These are phyloP conservation scores for Phytopythium mirpurense DNA, from an alignment of 352 stramenopile genomes.

Conservation along the genomic window DNA sequence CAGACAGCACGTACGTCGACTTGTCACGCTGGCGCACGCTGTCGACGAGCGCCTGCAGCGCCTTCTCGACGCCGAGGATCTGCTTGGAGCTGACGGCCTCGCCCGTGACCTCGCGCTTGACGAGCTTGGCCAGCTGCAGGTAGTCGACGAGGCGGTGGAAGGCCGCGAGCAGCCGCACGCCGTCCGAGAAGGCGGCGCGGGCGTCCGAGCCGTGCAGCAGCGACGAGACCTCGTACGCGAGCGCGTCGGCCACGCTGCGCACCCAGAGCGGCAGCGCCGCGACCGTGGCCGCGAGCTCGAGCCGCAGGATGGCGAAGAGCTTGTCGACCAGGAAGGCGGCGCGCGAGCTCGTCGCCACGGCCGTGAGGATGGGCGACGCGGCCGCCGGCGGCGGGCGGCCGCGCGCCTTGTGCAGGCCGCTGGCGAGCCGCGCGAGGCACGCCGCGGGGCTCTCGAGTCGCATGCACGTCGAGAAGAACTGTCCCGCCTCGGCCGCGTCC, in stretches of 20 bases:
- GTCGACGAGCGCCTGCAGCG: slow-evolving; percentile 47
- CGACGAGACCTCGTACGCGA: slow-evolving; percentile 53
- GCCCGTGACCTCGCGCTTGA: slow-evolving; percentile 51
- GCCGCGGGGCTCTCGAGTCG: slow-evolving; percentile 55
- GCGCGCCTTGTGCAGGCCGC: neutral
- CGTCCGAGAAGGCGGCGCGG: slow-evolving; percentile 28
- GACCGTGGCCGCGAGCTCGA: slow-evolving; percentile 32
- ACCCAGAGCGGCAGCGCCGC: slow-evolving; percentile 48
- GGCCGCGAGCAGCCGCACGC: slow-evolving; percentile 42
- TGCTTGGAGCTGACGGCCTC: slow-evolving; percentile 49
- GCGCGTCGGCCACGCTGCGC: slow-evolving; percentile 38
- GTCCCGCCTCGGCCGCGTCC: slow-evolving; percentile 64
- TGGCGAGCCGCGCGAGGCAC: slow-evolving; percentile 31
- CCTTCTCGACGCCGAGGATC: slow-evolving; percentile 60
- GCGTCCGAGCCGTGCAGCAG: slow-evolving; percentile 20
- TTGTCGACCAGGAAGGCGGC: slow-evolving; percentile 49
- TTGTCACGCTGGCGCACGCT: slow-evolving; percentile 65
- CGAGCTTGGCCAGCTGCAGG: slow-evolving; percentile 40
- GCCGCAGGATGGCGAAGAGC: slow-evolving; percentile 44
- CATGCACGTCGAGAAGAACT: slow-evolving; percentile 89
- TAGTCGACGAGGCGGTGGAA: slow-evolving; percentile 58
- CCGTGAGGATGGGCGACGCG: slow-evolving; percentile 15
- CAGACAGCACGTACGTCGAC: slow-evolving; percentile 29
- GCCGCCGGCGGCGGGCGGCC: neutral
- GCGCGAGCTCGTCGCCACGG: slow-evolving; percentile 36